phyloP scores from a whole-genome alignment of 176 grass and related monocot species.

The Carex myosuroides region DNA sequence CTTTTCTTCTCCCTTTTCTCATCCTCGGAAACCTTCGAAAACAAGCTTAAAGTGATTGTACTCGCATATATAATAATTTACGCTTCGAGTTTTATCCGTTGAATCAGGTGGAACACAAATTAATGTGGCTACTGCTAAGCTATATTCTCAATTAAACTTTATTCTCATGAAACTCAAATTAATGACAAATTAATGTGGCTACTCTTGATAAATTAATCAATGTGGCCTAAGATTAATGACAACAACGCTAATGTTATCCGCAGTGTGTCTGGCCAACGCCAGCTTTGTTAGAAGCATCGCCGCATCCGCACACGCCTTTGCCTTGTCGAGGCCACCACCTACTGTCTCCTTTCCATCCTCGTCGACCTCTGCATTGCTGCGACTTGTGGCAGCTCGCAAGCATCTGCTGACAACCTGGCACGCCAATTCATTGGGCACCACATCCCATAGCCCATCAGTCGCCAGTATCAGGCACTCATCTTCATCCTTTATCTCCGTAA shows the following conservation, averaged over 20 bases:
- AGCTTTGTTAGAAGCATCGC: constrained; percentile 80
- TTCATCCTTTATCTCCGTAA: constrained; percentile 55
- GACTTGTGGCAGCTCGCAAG: constrained; percentile 17
- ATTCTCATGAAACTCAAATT: too few species aligned
- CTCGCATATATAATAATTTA: too few species aligned
- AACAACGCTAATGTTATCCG: constrained; percentile 75
- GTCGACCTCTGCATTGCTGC: not conserved
- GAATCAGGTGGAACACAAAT: too few species aligned
- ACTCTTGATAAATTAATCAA: not conserved
- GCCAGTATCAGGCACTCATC: constrained; percentile 86
- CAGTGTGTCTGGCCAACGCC: constrained; percentile 56
- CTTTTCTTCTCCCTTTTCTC: too few species aligned
- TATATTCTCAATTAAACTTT: not conserved
- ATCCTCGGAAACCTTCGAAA: too few species aligned
- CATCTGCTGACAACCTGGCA: constrained; percentile 64
- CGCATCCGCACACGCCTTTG: constrained; percentile 47
- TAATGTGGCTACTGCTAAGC: too few species aligned
- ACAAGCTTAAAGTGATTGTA: too few species aligned
- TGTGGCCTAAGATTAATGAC: constrained; percentile 53
- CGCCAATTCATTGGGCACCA: constrained; percentile 76
- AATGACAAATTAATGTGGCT: too few species aligned
- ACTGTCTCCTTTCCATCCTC: not conserved
- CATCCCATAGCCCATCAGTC: constrained; percentile 91
- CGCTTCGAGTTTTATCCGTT: too few species aligned
- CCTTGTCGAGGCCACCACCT: constrained; percentile 18